Conservation (phyloP, 202 grass and related monocot genomes). For the Setaria viridis region DNA sequence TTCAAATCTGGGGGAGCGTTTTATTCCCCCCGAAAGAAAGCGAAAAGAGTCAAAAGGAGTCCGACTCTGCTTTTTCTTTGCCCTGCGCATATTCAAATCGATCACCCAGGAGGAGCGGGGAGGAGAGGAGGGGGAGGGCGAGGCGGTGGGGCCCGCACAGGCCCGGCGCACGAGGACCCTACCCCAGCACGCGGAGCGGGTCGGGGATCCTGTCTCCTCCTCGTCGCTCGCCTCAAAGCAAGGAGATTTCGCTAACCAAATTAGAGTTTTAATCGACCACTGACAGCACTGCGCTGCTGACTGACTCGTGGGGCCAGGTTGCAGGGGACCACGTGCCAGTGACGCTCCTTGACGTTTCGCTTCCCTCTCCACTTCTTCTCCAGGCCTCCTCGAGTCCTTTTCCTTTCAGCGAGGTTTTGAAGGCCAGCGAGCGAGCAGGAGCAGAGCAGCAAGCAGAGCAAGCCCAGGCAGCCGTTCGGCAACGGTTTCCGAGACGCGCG, state of each 20-base stretch:
- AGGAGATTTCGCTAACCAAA: background rate
- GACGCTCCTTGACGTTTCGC: background rate
- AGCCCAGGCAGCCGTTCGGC: background rate
- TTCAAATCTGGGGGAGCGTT: constrained; percentile 22
- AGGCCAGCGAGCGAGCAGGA: background rate
- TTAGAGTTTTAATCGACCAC: background rate
- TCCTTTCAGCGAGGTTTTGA: background rate
- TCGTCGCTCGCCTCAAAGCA: background rate
- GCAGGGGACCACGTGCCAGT: background rate
- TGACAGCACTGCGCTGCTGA: too few relatives aligned
- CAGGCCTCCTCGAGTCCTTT: background rate
- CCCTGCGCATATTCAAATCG: constrained; percentile 29
- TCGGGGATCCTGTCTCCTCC: constrained; percentile 23
- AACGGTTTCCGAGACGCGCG: constrained; percentile 6
- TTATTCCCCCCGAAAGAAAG: background rate
- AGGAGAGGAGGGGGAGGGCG: too few relatives aligned
- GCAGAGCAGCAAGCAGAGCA: background rate
- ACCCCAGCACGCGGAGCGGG: constrained; percentile 28
- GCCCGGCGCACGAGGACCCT: constrained; percentile 22
- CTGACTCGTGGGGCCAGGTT: background rate
- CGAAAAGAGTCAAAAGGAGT: background rate
- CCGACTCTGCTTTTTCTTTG: background rate
- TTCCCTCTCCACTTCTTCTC: background rate
- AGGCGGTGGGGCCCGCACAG: background rate
- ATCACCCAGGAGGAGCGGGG: background rate